Conservation (phyloP, 495 filamentous ascomycete genomes). For the Trichoderma erinaceum region DNA sequence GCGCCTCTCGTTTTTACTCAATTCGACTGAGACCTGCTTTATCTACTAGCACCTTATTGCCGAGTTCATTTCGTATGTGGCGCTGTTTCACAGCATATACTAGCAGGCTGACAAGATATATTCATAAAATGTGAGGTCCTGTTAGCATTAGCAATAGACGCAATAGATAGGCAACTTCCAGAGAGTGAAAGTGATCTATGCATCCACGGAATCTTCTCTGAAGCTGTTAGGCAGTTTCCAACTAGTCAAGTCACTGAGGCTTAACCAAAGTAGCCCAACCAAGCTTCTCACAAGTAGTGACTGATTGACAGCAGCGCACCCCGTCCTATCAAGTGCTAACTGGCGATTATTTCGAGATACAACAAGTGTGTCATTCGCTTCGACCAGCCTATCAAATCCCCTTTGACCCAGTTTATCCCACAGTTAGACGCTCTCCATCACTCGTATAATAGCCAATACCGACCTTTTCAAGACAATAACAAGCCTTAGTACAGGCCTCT, state of each 20-base stretch:
- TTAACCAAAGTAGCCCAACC: not conserved
- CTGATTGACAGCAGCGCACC: too few species aligned
- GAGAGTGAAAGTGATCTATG: not conserved
- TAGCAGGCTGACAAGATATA: not conserved
- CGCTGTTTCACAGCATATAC: not conserved
- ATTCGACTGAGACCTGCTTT: not conserved
- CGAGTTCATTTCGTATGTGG: not conserved
- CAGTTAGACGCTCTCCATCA: not conserved
- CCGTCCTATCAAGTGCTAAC: too few species aligned
- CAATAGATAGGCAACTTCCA: too few species aligned
- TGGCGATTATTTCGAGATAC: too few species aligned
- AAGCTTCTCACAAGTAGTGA: not conserved
- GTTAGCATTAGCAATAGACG: too few species aligned
- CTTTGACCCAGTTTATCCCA: not conserved
- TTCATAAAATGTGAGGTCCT: too few species aligned
- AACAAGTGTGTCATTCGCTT: not conserved
- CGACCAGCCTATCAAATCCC: not conserved
- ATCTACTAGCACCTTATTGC: not conserved
- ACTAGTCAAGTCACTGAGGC: not conserved
- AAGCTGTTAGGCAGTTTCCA: not conserved
- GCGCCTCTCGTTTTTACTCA: not conserved
- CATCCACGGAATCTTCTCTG: not conserved
- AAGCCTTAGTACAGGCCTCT: not conserved
- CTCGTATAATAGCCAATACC: not conserved
- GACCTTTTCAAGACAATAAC: not conserved